Evolutionary conservation across 345 rosid genomes (phyloP), one percentile per base, ranked within the genome.

Genomic region (Eucalyptus cloeziana): DNA sequence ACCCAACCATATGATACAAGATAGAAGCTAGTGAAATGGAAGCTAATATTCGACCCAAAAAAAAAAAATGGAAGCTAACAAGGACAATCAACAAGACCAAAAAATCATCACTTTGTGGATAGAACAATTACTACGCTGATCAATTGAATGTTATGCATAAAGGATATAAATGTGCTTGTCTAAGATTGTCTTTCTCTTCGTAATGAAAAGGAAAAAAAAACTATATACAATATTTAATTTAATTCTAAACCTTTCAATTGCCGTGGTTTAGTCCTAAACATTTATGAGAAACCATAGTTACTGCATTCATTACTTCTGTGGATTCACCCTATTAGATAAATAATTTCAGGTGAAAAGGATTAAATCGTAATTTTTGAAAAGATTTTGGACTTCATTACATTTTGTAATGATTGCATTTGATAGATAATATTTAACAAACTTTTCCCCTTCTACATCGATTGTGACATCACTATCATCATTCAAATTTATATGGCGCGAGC

Each of bases 71-170:
- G 64, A 58, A 58, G 64, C 4, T 25, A 25, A 58, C 64, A 58
- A 58, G 64, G n/a, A 5, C n/a, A 58, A 58, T 5, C 0, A 25
- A 58, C 6, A 0, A 0, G 1, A 58, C 3, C 60, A 22, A 21
- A 56, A 56, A 56, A 56, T 56, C 25, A 22, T 22, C 27, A 56
- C 0, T 54, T 19, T 54, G 27, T 56, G 11, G 60, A 56, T 56
- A 56, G 60, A 22, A 21, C 60, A 56, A 56, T 56, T 56, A 8
- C 27, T 56, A 37, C 60, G 2, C 27, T 22, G 12, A 56, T 56
- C 5, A 21, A 9, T 56, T 0, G 12, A 56, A 54, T 54, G 27
- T 21, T 54, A 8, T 4, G 60, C 64, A 58, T 58, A 58, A 58
- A 58, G n/a, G 15, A 58, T 10, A 58, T 58, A 58, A 5, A 58